phyloP scores from a whole-genome alignment of 176 grass and related monocot species.

The Aechmea fasciata region DNA sequence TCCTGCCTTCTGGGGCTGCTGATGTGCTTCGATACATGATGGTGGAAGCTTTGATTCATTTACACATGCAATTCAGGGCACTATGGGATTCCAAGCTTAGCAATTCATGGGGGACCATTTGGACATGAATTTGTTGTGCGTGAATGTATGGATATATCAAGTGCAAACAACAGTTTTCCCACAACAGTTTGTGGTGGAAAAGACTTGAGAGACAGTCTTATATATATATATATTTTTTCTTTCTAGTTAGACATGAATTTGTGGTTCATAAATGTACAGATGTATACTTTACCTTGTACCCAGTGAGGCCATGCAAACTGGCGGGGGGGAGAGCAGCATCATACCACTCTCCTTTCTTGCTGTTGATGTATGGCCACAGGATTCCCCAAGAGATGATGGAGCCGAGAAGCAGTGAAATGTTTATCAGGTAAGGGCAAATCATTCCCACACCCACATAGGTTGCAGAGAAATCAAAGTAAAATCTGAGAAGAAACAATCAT shows the following conservation, averaged over 20 bases:
- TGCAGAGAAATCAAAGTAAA: conserved; percentile 51
- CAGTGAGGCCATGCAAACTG: conserved; percentile 43
- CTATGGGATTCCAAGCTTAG: too few relatives aligned
- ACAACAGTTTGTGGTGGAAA: conserved; percentile 12
- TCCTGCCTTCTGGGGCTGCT: too few relatives aligned
- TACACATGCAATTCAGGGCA: background rate
- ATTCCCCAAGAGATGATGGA: conserved; percentile 43
- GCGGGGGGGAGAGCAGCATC: conserved; percentile 5
- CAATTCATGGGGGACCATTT: too few relatives aligned
- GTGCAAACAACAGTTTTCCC: background rate
- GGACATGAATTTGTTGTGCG: too few relatives aligned
- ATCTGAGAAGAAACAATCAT: conserved; percentile 22
- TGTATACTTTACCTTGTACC: conserved; percentile 46
- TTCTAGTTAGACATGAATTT: background rate
- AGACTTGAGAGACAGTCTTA: background rate
- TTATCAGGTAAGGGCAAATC: conserved; percentile 50
- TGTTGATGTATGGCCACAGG: conserved; percentile 41
- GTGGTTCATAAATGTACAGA: background rate
- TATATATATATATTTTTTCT: background rate
- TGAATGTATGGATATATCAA: background rate
- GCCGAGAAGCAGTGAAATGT: conserved; percentile 39
- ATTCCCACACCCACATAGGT: conserved; percentile 52
- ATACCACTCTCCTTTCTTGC: conserved; percentile 62
- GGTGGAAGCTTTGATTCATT: too few relatives aligned
- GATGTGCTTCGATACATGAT: too few relatives aligned